A percentile compares a stretch with the other conserved stretches of the same genome.
Conservation (phyloP, 345 rosid genomes). For the Xanthoceras sorbifolium region DNA sequence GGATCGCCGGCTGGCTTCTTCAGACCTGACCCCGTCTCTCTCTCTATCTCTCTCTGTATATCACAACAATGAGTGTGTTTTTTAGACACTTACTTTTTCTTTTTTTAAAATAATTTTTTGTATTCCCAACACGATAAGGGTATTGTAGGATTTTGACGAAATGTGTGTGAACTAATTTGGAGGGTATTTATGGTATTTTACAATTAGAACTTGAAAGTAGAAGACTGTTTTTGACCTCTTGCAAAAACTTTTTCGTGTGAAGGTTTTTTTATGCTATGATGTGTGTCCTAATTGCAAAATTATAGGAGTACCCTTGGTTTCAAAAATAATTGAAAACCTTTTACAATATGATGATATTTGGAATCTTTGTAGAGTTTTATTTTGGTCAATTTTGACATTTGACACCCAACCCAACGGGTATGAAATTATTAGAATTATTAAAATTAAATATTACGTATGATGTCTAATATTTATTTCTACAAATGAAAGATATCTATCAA, state of each 20-base stretch:
- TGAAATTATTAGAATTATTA: too few species aligned
- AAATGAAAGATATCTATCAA: too few species aligned
- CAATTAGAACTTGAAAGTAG: neutral
- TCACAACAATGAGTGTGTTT: neutral
- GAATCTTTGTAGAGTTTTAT: too few species aligned
- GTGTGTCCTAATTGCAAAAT: too few species aligned
- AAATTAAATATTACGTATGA: too few species aligned
- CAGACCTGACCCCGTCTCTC: constrained; percentile 2
- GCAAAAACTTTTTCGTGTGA: neutral
- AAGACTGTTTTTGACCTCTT: neutral
- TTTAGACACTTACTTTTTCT: neutral
- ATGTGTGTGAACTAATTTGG: accelerated
- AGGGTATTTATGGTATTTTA: neutral
- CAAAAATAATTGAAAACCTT: too few species aligned
- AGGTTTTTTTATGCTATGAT: too few species aligned
- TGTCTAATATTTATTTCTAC: too few species aligned
- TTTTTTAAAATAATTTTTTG: neutral
- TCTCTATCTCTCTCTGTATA: neutral
- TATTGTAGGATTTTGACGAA: neutral
- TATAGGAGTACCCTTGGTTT: too few species aligned
- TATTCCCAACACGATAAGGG: neutral
- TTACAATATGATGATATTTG: too few species aligned
- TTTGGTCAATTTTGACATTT: too few species aligned
- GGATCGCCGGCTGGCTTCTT: neutral
- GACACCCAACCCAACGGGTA: too few species aligned